Evolutionary conservation across 371 early-diverging fungal genomes (phyloP), one percentile per base, ranked within the genome.

Genomic region (Nematocida minor): DNA sequence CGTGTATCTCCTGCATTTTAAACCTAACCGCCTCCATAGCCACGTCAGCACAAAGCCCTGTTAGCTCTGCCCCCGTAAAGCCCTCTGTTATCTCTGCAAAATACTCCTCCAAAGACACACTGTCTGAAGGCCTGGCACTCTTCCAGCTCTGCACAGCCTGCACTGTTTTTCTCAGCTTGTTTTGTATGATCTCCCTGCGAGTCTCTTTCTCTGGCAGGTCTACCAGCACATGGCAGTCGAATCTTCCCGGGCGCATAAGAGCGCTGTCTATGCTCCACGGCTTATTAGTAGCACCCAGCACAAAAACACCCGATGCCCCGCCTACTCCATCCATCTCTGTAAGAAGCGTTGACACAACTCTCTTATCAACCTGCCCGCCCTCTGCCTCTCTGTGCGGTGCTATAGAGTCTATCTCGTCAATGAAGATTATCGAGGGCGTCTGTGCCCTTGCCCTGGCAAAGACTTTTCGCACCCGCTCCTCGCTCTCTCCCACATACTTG

Each of bases 261-360:
- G 95, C 95, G 38, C 92, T 88, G 84, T 94, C 95, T 55, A 84
- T 92, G 69, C 91, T 90, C 25, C 90, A 92, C 38, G 92, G 86
- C 69, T 70, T 82, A 79, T 51, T 80, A 22, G 80, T 79, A 18
- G 69, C 70, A 0, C 80, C 80, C 14, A 79, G 55, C 4, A 94
- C 92, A 29, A 93, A 92, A 2, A 94, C 90, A 46, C 89, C 89
- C 83, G 94, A 91, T 67, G 87, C 88, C 1, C 90, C 88, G 16
- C 88, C 89, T 81, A 94, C 93, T n/a, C 97, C 98, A 84, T 97
- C 98, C 95, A 97, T 95, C 87, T 96, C 96, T 9, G 95, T 95
- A 67, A 97, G 85, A 49, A 96, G 87, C 0, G 97, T 97, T 71
- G 90, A 90, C 11, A 91, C 85, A 84, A 96, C 96, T 48, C 96